Percentiles rank a stretch among this genome's conserved stretches.
Evolutionary conservation across 148 eudicot genomes (phyloP).

Genomic region (Talinum fruticosum): DNA sequence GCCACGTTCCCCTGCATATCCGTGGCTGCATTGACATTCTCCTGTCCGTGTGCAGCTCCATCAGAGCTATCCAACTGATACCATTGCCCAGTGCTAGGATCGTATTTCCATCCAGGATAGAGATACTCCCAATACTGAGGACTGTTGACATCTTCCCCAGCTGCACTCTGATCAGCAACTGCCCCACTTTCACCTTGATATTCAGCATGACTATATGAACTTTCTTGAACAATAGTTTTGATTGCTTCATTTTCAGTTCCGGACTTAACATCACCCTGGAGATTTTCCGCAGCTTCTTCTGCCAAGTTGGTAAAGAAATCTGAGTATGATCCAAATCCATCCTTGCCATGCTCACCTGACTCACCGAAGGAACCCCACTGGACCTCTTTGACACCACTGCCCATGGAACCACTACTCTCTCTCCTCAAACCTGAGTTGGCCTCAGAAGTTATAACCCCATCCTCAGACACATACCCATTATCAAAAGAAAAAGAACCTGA

Average conservation of each 20-base stretch:
- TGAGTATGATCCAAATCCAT: constrained; percentile 60
- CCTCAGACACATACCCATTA: constrained; percentile 32
- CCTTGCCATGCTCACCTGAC: constrained; percentile 32
- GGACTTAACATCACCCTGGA: constrained; percentile 27
- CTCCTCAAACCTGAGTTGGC: constrained; percentile 23
- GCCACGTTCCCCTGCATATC: constrained; percentile 34
- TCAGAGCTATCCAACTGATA: constrained; percentile 62
- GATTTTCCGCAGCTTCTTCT: constrained; percentile 33
- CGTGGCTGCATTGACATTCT: constrained; percentile 9
- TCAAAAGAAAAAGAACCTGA: constrained; percentile 40
- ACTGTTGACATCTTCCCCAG: constrained; percentile 43
- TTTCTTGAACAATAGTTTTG: constrained; percentile 10
- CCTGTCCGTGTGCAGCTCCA: constrained; percentile 31
- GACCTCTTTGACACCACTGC: constrained; percentile 73
- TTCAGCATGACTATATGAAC: constrained; percentile 22
- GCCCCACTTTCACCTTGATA: constrained; percentile 39
- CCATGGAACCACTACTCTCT: constrained; percentile 35
- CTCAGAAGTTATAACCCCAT: constrained; percentile 29
- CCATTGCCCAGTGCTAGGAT: constrained; percentile 80
- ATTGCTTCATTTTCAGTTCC: constrained; percentile 30
- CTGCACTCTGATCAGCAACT: constrained; percentile 31
- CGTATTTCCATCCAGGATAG: constrained; percentile 96
- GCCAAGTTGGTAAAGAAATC: constrained; percentile 71
- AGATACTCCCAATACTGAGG: constrained; percentile 60
- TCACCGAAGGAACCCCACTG: constrained; percentile 76